Conservation (phyloP, 2,329 filamentous ascomycete genomes). For the Drechslerella dactyloides region DNA sequence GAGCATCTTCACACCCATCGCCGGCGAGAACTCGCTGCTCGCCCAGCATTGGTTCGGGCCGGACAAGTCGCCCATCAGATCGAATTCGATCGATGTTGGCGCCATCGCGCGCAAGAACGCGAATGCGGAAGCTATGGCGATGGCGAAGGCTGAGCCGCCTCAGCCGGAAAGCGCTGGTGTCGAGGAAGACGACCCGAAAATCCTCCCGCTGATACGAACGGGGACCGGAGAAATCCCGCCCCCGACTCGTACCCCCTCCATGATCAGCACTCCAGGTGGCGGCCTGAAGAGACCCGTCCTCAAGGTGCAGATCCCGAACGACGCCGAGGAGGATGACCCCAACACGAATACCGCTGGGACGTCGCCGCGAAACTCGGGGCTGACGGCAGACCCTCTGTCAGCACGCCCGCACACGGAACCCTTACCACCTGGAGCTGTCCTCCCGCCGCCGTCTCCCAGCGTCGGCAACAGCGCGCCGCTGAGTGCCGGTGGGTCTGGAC, state of each 20-base stretch:
- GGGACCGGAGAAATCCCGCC: slow-evolving; percentile 60
- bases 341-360: slow-evolving; percentile 77
- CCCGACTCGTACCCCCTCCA: slow-evolving; percentile 73
- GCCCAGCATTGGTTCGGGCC: slow-evolving; percentile 54
- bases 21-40: slow-evolving; percentile 60
- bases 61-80: slow-evolving; percentile 60
- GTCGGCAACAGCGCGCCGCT: slow-evolving; percentile 69
- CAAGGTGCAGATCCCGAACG: slow-evolving; percentile 93
- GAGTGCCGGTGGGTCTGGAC: slow-evolving; percentile 88
- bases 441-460: slow-evolving; percentile 91
- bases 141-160: slow-evolving; percentile 23
- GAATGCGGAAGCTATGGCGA: slow-evolving; percentile 53
- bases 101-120: slow-evolving; percentile 64
- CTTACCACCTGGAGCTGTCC: slow-evolving; percentile 67
- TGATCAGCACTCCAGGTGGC: slow-evolving; percentile 63
- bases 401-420: slow-evolving; percentile 58
- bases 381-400: slow-evolving; percentile 66
- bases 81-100: slow-evolving; percentile 71
- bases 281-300: slow-evolving; percentile 73
- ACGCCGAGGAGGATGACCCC: slow-evolving; percentile 73
- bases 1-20: slow-evolving; percentile 97
- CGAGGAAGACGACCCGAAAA: slow-evolving; percentile 59
- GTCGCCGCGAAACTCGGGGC: slow-evolving; percentile 65
- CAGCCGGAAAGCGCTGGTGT: slow-evolving; percentile 60
- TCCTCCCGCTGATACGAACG: slow-evolving; percentile 44